Percentiles rank a stretch among this genome's conserved stretches.
phyloP scores from a whole-genome alignment of 1,139 yeast genomes.

The Diutina rugosa region DNA sequence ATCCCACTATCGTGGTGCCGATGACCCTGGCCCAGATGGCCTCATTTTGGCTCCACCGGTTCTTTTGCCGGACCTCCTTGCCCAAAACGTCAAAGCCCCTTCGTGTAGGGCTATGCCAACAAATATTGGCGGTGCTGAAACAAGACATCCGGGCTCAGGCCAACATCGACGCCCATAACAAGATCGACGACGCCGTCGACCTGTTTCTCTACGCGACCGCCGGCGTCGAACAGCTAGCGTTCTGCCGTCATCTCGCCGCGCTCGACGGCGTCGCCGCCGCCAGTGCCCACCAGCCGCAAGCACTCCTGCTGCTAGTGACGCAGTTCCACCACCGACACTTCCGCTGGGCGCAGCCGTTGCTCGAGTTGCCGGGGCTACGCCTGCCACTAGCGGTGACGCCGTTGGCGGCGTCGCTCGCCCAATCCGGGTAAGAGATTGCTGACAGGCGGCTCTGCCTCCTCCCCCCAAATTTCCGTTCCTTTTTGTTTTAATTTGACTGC shows the following conservation, averaged over 20 bases:
- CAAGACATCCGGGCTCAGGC: neutral
- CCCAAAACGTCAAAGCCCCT: neutral
- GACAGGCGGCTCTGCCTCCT: too few relatives aligned
- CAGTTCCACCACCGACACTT: neutral
- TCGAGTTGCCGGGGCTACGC: neutral
- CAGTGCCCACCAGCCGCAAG: neutral
- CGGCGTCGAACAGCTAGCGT: neutral
- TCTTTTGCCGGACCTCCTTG: neutral
- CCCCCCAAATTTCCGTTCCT: too few relatives aligned
- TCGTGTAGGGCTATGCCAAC: neutral
- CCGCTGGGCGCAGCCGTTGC: neutral
- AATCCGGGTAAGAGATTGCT: neutral
- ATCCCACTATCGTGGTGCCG: neutral
- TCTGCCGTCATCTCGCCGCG: neutral
- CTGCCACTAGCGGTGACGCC: neutral
- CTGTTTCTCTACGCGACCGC: neutral
- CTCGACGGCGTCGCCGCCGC: neutral
- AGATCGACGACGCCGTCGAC: neutral
- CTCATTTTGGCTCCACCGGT: constrained; percentile 2
- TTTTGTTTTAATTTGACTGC: neutral
- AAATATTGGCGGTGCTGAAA: neutral
- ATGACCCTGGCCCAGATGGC: constrained; percentile 2
- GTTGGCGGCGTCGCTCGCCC: neutral
- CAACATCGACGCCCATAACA: neutral
- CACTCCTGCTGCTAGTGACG: neutral